Evolutionary conservation across 495 filamentous ascomycete species (phyloP), one percentile per base, ranked within the genome.

Genomic region (Tuber borchii): DNA sequence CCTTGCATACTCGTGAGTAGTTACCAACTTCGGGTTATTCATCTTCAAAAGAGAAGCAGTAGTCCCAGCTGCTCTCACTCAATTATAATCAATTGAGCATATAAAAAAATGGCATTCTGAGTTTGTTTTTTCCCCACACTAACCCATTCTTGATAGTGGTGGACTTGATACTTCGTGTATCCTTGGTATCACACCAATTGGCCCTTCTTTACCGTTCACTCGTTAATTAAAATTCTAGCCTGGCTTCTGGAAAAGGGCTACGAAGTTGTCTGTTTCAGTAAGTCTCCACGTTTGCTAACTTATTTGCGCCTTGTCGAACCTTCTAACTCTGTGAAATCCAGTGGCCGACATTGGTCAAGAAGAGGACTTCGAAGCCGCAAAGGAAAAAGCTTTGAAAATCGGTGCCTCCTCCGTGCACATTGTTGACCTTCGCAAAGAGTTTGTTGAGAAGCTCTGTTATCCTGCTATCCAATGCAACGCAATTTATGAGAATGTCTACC

Each of bases 381-480:
- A 90, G 83, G 83, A 83, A 80, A 91, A 91, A 86, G 91, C 91
- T 1, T 82, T 89, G 79, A 89, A 90, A 84, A 87, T 95, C 76
- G 91, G 91, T 74, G 91, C 91, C 74, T 85, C 86, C 80, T 86
- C 87, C 77, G 87, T 90, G 84, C 84, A 90, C 82, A 86, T 92
- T 80, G 84, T 87, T 79, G 89, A 93, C 83, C 87, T 97, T 75
- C 88, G 90, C 81, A 86, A 85, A 78, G 90, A 94, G 84, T 94
- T 97, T 79, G 89, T 96, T 79, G 91, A 94, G 80, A 88, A 97
- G 86, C 87, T 97, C 20, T 93, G 93, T 86, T 95, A 91, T 89
- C 91, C 89, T 71, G 95, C 95, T 74, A 89, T 97, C 80, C 91
- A 91, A 83, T 94, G 91, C 88, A 95, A 95, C 81, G 93, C 93